A percentile compares a stretch with the other conserved stretches of the same genome.
These are phyloP conservation scores for Kipferlia bialata DNA, from an alignment of 78 protist species.

Conservation along the genomic window DNA sequence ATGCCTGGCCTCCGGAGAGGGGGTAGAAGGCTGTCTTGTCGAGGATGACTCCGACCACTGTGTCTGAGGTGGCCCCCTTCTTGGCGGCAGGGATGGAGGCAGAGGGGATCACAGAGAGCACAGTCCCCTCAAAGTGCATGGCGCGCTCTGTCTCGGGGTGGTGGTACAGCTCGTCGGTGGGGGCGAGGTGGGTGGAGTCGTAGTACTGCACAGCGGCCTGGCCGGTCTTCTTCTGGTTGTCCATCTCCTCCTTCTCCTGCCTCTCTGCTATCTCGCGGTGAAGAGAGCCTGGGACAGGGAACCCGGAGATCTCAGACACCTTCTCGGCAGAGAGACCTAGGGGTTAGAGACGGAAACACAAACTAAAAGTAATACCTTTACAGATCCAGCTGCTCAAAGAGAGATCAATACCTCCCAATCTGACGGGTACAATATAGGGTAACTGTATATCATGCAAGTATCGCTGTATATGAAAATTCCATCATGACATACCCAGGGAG, in stretches of 20 bases:
- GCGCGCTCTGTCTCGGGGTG: background rate
- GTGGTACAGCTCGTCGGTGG: constrained; percentile 4
- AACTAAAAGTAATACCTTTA: no score
- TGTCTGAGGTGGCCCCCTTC: background rate
- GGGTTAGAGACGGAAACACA: no score
- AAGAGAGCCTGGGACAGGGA: constrained; percentile 6
- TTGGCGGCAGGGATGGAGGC: background rate
- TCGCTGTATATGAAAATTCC: no score
- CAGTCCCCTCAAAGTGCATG: background rate
- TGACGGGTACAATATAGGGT: no score
- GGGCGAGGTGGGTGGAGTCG: background rate
- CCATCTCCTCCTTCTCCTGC: constrained; percentile 1
- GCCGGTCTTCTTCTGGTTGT: no score
- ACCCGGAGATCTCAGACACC: background rate
- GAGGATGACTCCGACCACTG: constrained; percentile 4
- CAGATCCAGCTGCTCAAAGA: no score
- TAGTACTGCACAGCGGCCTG: background rate
- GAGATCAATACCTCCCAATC: no score
- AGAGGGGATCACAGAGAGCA: background rate
- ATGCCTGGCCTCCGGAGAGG: constrained; percentile 34
- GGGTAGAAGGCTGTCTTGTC: constrained; percentile 32
- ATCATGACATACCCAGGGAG: no score
- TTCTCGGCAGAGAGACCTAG: constrained; percentile 18
- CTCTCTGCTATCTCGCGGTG: constrained; percentile 11
- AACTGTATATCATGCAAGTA: no score